Conservation (phyloP, 768 basidiomycete species). For the Pholiota microspora region DNA sequence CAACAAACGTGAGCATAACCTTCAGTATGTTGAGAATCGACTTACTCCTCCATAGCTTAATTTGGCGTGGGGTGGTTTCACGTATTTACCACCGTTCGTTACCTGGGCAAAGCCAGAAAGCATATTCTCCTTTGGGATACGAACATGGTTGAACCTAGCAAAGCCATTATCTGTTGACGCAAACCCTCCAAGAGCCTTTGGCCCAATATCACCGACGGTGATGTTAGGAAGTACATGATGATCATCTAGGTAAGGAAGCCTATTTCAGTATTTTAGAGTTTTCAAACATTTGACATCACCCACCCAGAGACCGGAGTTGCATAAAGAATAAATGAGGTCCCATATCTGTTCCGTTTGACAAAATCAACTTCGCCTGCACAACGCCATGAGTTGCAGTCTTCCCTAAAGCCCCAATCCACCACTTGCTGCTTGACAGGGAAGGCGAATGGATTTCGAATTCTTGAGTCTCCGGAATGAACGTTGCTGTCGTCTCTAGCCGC, state of each 20-base stretch:
- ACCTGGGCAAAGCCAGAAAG: constrained; percentile 73
- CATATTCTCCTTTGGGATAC: constrained; percentile 71
- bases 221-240: constrained; percentile 62
- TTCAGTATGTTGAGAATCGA: constrained; percentile 14
- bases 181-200: constrained; percentile 52
- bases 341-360: constrained; percentile 55
- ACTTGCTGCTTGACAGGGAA: constrained; percentile 71
- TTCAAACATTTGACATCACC: not conserved
- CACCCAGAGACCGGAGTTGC: constrained; percentile 63
- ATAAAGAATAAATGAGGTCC: constrained; percentile 79
- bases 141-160: constrained; percentile 61
- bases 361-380: constrained; percentile 71
- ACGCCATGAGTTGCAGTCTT: constrained; percentile 75
- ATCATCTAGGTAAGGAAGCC: constrained; percentile 38
- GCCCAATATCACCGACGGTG: constrained; percentile 70
- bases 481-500: constrained; percentile 72
- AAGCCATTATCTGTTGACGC: constrained; percentile 65
- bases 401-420: constrained; percentile 79
- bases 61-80: constrained; percentile 69
- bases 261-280: not conserved
- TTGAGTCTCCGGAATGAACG: constrained; percentile 60
- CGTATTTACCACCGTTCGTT: constrained; percentile 60
- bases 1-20: not conserved
- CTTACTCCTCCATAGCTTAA: constrained; percentile 73
- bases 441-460: constrained; percentile 81